Evolutionary conservation across 257 asterid species (phyloP).

Genomic region (Solanum rostratum): DNA sequence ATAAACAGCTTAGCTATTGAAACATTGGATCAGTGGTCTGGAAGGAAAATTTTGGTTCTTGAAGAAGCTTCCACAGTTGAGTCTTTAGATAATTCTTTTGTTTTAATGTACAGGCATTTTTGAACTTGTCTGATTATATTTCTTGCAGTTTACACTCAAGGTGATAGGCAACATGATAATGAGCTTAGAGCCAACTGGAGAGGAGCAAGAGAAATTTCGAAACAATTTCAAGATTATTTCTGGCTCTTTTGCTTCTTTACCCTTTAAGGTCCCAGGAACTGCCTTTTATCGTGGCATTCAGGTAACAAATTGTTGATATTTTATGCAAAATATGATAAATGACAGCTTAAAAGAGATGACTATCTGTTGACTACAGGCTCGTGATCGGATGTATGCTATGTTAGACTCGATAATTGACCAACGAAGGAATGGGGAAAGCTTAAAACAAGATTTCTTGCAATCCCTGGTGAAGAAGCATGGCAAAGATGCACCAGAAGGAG

Average conservation of each 20-base stretch:
- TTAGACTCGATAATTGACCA: conserved; percentile 50
- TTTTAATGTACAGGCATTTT: background rate
- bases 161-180: conserved; percentile 88
- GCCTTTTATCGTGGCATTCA: conserved; percentile 69
- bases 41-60: conserved; percentile 37
- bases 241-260: conserved; percentile 66
- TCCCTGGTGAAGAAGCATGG: conserved; percentile 53
- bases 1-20: conserved; percentile 55
- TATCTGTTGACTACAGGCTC: conserved; percentile 32
- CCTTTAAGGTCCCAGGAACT: conserved; percentile 68
- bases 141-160: conserved; percentile 69
- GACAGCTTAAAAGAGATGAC: background rate
- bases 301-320: conserved; percentile 21
- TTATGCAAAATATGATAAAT: background rate
- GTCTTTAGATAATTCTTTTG: background rate
- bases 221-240: conserved; percentile 72
- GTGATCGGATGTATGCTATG: conserved; percentile 73
- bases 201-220: conserved; percentile 70
- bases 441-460: conserved; percentile 59
- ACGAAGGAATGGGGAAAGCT: conserved; percentile 42
- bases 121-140: background rate
- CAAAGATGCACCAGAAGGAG: conserved; percentile 34
- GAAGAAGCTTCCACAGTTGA: conserved; percentile 77
- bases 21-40: conserved; percentile 61
- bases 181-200: conserved; percentile 80